Evolutionary conservation across 768 basidiomycete genomes (phyloP).

Genomic region (Termitomyces eurrhizus): DNA sequence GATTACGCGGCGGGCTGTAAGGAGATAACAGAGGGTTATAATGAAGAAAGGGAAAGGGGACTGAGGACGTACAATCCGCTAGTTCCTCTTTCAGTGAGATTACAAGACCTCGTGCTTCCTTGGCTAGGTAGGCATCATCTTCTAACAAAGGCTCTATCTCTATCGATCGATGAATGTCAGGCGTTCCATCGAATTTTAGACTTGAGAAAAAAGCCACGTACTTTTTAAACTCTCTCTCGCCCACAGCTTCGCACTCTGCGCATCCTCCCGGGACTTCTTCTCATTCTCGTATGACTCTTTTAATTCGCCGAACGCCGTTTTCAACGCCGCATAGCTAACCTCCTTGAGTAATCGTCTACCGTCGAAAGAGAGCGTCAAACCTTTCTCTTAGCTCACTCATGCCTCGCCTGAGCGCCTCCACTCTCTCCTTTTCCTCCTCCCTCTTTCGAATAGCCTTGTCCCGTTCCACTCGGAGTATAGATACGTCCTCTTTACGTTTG

Average conservation of each 20-base stretch:
- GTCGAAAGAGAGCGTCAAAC: background rate
- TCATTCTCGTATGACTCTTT: too few species aligned
- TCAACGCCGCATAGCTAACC: slow-evolving; percentile 6
- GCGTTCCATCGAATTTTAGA: background rate
- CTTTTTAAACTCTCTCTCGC: background rate
- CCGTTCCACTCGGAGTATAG: background rate
- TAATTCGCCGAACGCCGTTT: too few species aligned
- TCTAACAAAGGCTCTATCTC: background rate
- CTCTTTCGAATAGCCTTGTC: too few species aligned
- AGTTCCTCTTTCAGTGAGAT: slow-evolving; percentile 25
- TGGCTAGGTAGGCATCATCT: slow-evolving; percentile 13
- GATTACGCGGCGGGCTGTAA: slow-evolving; percentile 25
- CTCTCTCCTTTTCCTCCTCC: too few species aligned
- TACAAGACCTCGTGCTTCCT: slow-evolving; percentile 21
- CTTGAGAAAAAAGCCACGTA: background rate
- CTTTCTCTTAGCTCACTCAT: slow-evolving; percentile 10
- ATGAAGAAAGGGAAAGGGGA: background rate
- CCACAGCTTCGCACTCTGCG: too few species aligned
- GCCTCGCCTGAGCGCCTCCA: background rate
- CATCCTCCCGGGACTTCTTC: too few species aligned
- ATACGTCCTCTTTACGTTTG: background rate
- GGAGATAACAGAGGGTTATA: background rate
- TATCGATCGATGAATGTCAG: background rate
- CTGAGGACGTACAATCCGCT: slow-evolving; percentile 21
- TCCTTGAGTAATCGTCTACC: background rate